Base-by-base conservation (phyloP, 2,329 filamentous ascomycete species). In the Pezicula radicicola region DNA sequence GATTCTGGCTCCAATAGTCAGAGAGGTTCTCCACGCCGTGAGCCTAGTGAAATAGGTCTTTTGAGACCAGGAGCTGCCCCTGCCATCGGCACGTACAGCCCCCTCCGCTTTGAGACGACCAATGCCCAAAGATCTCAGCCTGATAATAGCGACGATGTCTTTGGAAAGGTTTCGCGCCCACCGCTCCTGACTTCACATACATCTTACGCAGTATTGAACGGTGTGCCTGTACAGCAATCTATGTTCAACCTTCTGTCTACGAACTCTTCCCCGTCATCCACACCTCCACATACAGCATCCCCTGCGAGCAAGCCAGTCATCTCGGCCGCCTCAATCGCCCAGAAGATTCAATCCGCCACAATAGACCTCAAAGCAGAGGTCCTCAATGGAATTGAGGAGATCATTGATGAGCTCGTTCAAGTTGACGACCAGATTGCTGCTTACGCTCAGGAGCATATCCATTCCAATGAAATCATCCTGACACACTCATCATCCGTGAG, bases 371-470 rank as follows among this genome's bases (percentile, higher is more conserved):
- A 91, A 55, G 90, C 90, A 13, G 94, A 97, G 70, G 88, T 97
- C 25, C 86, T 97, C 59, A 89, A 94, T 62, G 94, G 92, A 40
- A 97, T 99, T 63, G 86, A 91, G 63, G 94, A 99, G 69, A 91
- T 99, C 54, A 89, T 96, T 69, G 94, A 99, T 66, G 94, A 99
- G 72, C 85, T 99, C 51, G 87, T 88, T 59, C 88, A 93, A 66
- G 91, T 91, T 7, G 94, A 97, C 66, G 91, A 96, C 65, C 91
- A 96, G 70, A 95, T 99, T 62, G 89, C 93, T 2, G 84, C 85
- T 19, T 88, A 91, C 58, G 89, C 92, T 2, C 87, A 96, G 57
- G 89, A 95, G 45, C 89, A 97, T 69, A 96, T 99, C 58, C 90
- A 96, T 67, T 89, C 90, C 1, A 91, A 93, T 66, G 93, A 99